Evolutionary conservation across 2,329 filamentous ascomycete genomes (phyloP), one percentile per base, ranked within the genome.

Genomic region (Cercospora nicotianae): DNA sequence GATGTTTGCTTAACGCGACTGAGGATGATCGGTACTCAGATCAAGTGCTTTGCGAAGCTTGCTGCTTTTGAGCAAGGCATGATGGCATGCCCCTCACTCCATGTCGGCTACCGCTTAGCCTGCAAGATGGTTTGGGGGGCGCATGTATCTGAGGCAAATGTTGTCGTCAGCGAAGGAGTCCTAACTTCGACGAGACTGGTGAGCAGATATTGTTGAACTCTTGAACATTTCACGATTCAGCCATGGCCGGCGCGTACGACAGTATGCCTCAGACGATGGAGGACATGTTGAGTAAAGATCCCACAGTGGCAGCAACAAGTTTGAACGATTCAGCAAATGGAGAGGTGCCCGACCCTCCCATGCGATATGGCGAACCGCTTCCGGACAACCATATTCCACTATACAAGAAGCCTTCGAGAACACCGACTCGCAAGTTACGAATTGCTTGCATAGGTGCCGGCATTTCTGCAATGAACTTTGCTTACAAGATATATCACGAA

Each of bases 401-500:
- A n/a, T 77, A 77, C 61, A 71, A 73, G 58, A 74, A 75, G 63
- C 76, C 77, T 3, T 68, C 77, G 67, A 72, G 72, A 23, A 77
- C 72, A 1, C 73, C 72, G 28, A 77, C 70, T 33, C 73, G 70
- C 48, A 73, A 74, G 63, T 67, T 78, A 13, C 63, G 63, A 36
- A 73, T 77, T 23, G 70, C 76, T 12, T 76, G 73, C 42, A 76
- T 79, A 42, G 77, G 78, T 16, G 77, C 76, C 13, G 76, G 77
- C 12, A 75, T 77, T 42, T 78, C 77, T 5, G 80, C 79, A 0
- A 73, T 83, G 69, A 76, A 77, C 31, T 71, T 82, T 23, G 80
- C 80, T 2, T 77, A 82, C 68, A 81, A 81, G 68, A 70, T 82
- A 59, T 77, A 81, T 64, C 76, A 81, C 65, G 75, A 78, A 53